Evolutionary conservation across 805 yeast species (phyloP).

Genomic region (Metschnikowia kofuensis): DNA sequence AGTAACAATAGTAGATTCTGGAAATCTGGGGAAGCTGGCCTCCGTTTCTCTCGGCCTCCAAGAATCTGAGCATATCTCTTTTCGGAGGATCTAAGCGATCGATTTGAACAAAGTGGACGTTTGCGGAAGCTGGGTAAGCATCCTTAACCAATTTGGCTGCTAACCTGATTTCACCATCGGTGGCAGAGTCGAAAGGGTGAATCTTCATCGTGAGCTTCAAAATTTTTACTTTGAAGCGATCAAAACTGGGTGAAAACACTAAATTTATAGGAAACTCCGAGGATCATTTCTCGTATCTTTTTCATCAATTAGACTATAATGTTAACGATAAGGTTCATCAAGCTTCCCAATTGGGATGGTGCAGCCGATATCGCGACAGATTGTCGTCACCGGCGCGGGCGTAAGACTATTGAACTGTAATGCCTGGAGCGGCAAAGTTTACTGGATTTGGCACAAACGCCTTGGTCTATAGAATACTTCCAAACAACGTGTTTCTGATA

Average conservation of each 20-base stretch:
- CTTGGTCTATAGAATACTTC: too few relatives aligned
- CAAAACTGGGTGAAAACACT: too few relatives aligned
- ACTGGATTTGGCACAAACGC: too few relatives aligned
- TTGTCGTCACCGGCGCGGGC: neutral
- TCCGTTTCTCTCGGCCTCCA: conserved; percentile 60
- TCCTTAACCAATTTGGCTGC: conserved; percentile 63
- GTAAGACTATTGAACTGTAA: too few relatives aligned
- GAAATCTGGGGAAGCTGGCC: conserved; percentile 53
- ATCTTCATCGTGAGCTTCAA: neutral
- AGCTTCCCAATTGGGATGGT: neutral
- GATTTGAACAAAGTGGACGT: conserved; percentile 62
- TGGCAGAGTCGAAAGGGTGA: conserved; percentile 32
- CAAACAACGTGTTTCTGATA: too few relatives aligned
- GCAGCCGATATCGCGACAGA: neutral
- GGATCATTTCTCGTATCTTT: too few relatives aligned
- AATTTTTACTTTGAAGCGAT: too few relatives aligned
- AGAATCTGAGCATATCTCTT: conserved; percentile 42
- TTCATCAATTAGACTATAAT: too few relatives aligned
- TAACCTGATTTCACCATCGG: conserved; percentile 55
- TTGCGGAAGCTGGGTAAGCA: conserved; percentile 46
- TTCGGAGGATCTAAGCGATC: conserved; percentile 81
- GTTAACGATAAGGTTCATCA: neutral
- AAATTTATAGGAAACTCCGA: too few relatives aligned
- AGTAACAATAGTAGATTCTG: conserved; percentile 68
- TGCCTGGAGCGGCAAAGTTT: too few relatives aligned